Evolutionary conservation across 441 rosid genomes (phyloP).

Genomic region (Geranium incanum): DNA sequence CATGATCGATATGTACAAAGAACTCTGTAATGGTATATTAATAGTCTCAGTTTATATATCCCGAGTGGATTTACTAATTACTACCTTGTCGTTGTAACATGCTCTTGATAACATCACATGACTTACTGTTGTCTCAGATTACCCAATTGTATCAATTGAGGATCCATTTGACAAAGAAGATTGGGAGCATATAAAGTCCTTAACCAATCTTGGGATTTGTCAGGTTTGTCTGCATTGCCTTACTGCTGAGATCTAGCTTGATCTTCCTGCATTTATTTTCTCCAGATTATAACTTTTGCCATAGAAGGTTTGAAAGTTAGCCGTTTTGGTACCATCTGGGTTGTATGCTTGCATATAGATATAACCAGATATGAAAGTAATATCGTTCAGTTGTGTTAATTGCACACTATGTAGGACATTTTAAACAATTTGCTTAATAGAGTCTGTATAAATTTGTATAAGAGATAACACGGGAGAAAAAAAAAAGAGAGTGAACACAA

Average conservation of each 20-base stretch:
- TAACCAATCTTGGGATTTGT: slow-evolving; percentile 76
- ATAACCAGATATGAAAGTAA: background rate
- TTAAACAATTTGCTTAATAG: background rate
- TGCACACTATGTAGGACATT: background rate
- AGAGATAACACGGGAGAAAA: background rate
- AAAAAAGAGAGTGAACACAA: background rate
- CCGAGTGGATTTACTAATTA: slow-evolving; percentile 11
- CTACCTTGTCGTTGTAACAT: slow-evolving; percentile 10
- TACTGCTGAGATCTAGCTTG: slow-evolving; percentile 7
- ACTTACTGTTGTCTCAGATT: slow-evolving; percentile 35
- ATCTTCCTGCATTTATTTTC: background rate
- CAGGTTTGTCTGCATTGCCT: slow-evolving; percentile 52
- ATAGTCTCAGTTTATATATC: slow-evolving; percentile 13
- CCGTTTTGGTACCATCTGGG: background rate
- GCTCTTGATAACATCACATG: background rate
- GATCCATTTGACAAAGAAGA: slow-evolving; percentile 99
- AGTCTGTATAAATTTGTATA: background rate
- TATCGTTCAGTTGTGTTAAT: slow-evolving; percentile 1
- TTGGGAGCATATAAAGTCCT: slow-evolving; percentile 76
- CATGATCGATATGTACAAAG: slow-evolving; percentile 85
- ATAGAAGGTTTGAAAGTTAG: background rate
- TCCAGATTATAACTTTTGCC: slow-evolving; percentile 7
- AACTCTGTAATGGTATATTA: slow-evolving; percentile 68
- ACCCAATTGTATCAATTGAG: slow-evolving; percentile 81
- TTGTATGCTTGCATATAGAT: background rate